Percentiles rank a stretch among this genome's conserved stretches.
Conservation (phyloP, 2,329 filamentous ascomycete genomes). For the Aspergillus sp. region DNA sequence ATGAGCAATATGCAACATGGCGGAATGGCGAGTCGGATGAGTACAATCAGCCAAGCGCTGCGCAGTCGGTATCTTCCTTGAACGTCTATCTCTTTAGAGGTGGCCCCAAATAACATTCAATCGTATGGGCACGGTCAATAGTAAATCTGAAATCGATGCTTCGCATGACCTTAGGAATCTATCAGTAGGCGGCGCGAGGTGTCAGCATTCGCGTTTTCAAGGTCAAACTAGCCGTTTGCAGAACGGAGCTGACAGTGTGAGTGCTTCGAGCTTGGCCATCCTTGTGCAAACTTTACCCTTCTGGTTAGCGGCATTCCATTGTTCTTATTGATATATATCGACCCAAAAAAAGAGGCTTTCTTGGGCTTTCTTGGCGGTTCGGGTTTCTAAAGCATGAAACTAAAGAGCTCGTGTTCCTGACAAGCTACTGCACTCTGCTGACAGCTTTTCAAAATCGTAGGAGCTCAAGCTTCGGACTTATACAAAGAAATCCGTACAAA, state of each 20-base stretch:
- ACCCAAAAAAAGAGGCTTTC: background rate
- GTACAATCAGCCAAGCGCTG: constrained; percentile 54
- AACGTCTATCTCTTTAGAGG: background rate
- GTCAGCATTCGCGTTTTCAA: background rate
- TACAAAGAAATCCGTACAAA: too few species aligned
- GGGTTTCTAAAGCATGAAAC: background rate
- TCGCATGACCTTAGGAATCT: background rate
- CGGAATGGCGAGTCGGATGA: constrained; percentile 50
- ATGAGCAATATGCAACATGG: constrained; percentile 62
- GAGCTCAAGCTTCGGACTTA: background rate
- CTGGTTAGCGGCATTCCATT: background rate
- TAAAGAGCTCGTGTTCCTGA: constrained; percentile 4
- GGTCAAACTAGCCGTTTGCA: background rate
- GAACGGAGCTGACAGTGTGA: background rate
- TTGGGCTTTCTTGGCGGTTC: background rate
- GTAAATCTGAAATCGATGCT: background rate
- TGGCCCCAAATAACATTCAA: background rate
- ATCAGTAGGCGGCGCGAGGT: background rate
- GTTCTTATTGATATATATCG: background rate
- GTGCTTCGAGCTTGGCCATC: background rate
- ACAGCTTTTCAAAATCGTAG: background rate
- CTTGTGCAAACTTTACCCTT: background rate
- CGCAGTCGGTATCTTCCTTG: constrained; percentile 50
- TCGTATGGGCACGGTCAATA: background rate
- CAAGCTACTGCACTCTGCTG: background rate